Conservation (phyloP, 139 green algal species). For the Tetradesmus lagerheimii region DNA sequence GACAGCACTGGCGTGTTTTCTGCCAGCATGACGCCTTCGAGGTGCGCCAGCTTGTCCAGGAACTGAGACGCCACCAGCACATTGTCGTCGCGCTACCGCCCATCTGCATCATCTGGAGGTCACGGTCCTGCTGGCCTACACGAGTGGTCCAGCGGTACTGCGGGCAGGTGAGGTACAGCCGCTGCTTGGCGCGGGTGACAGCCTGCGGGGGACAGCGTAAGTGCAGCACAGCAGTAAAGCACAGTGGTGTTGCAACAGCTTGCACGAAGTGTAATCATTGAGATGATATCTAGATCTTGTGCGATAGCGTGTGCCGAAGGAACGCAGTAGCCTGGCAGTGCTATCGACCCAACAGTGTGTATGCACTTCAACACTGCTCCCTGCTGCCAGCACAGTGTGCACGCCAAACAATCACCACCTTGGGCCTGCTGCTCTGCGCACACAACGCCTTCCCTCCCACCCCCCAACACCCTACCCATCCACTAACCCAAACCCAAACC, state of each 20-base stretch:
- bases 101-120: no score
- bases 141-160: neutral
- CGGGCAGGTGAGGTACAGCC: neutral
- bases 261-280: neutral
- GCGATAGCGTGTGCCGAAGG: no score
- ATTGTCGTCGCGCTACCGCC: neutral
- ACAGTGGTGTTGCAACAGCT: neutral
- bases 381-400: no score
- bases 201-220: neutral
- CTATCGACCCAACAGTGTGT: no score
- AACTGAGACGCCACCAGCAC: neutral
- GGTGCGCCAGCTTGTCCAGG: neutral
- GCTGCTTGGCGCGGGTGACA: conserved; percentile 38
- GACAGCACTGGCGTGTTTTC: neutral
- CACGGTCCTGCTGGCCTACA: neutral
- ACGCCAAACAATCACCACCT: no score
- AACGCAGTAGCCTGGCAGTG: no score
- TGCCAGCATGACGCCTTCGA: neutral
- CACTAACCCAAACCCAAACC: no score
- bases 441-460: no score
- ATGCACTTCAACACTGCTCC: no score
- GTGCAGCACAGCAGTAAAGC: neutral
- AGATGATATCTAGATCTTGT: neutral
- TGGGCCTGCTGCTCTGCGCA: no score
- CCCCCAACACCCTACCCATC: no score